These are phyloP conservation scores for Russula lepida DNA, from an alignment of 768 basidiomycete genomes.

Conservation along the genomic window DNA sequence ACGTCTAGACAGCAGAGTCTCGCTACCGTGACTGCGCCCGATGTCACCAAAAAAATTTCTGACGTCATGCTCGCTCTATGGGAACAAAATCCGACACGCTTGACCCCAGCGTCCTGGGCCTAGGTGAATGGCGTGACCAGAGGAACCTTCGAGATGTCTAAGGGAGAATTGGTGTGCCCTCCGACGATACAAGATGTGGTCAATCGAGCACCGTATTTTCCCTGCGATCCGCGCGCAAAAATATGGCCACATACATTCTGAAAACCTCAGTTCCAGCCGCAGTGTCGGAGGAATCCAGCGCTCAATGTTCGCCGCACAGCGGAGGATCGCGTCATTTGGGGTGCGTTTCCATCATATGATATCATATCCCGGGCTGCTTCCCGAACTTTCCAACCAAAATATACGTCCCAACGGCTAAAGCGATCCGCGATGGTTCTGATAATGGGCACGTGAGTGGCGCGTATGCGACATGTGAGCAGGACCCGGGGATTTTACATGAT, in stretches of 20 bases:
- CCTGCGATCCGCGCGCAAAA: background rate
- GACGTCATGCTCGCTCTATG: background rate
- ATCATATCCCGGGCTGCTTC: constrained; percentile 25
- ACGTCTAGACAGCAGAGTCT: background rate
- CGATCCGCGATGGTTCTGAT: background rate
- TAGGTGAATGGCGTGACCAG: background rate
- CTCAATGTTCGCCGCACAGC: constrained; percentile 1
- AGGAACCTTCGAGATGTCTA: constrained; percentile 8
- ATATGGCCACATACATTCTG: background rate
- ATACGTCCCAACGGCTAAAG: constrained; percentile 15
- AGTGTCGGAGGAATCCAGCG: background rate
- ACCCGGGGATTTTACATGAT: background rate
- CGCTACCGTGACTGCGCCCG: background rate
- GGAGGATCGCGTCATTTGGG: constrained; percentile 23
- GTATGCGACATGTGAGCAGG: constrained; percentile 23
- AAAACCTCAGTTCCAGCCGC: background rate
- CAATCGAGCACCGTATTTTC: background rate
- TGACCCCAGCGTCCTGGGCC: background rate
- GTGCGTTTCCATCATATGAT: constrained; percentile 19
- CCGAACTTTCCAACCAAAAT: constrained; percentile 23
- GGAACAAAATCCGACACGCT: background rate
- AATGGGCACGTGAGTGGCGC: background rate
- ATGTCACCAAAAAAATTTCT: background rate
- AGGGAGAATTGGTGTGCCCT: constrained; percentile 14
- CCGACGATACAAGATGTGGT: constrained; percentile 7